Base-by-base conservation (phyloP, 1,284 basidiomycete genomes). In the Rhizoctonia solani region DNA sequence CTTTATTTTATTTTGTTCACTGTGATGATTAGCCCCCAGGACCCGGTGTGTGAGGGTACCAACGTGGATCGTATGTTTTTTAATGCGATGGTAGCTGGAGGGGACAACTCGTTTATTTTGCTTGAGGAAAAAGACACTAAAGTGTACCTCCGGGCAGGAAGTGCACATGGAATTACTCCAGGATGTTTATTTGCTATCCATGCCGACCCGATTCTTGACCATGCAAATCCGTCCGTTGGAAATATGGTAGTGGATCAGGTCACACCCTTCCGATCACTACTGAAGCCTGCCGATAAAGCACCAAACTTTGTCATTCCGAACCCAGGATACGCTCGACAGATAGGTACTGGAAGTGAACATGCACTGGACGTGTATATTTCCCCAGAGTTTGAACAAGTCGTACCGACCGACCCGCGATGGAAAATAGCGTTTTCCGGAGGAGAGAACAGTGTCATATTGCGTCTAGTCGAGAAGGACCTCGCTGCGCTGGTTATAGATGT, bases 41-140 rank as follows among this genome's bases (percentile, higher is more conserved):
- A 52, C 29, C 59, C 59, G 6, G 37, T 42, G 5, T 65, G 46
- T 21, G 59, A 65, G 32, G 59, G 59, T 27, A 37, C 30, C 21
- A 19, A 53, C 19, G 49, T 37, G 25, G 49, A 52, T 2, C 59
- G 59, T 3, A 42, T 53, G 4, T 53, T 65, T 19, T 65, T 65
- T 50, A 65, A 65, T n/a, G 59, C 59, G 6, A 39, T 39, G 29
- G 37, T 53, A 9, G 16, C 34, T 9, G 59, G 59, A 3, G 49
- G 49, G 3, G 29, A 52, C 23, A 46, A 47, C 19, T 25, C 39
- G 21, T 39, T 65, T 25, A 52, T 65, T 21, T n/a, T 30, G 25
- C 27, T 65, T 9, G 32, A 42, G 23, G 29, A 19, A 29, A n/a
- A 53, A 11, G 37, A 29, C 11, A 44, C 41, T 5, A 42, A 6